Conservation (phyloP, 257 asterid genomes). For the Solanum chmielewskii region DNA sequence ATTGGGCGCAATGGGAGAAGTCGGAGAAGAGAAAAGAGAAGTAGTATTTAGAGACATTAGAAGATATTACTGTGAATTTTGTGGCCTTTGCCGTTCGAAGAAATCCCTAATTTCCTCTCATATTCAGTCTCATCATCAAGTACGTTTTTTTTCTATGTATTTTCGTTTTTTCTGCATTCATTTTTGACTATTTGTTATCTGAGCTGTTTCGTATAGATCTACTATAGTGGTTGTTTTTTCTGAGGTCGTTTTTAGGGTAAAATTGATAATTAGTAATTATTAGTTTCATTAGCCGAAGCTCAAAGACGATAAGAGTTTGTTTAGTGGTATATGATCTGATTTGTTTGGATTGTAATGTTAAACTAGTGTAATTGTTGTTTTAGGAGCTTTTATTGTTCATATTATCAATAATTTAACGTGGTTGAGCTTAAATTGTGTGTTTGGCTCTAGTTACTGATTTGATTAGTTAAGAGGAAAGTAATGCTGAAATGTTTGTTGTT, state of each 20-base stretch:
- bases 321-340: background rate
- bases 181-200: background rate
- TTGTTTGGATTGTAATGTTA: background rate
- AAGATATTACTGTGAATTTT: slow-evolving; percentile 63
- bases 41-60: slow-evolving; percentile 62
- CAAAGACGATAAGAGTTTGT: background rate
- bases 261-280: background rate
- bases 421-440: background rate
- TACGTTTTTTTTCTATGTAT: background rate
- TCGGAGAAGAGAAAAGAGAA: slow-evolving; percentile 5
- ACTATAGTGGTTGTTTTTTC: background rate
- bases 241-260: background rate
- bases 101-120: slow-evolving; percentile 64
- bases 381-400: background rate
- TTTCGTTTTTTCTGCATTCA: background rate
- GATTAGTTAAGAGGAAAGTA: background rate
- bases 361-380: background rate
- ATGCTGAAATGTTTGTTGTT: background rate
- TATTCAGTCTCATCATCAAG: slow-evolving; percentile 50
- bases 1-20: background rate
- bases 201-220: background rate
- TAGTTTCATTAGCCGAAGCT: background rate
- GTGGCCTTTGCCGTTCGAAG: slow-evolving; percentile 88
- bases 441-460: background rate
- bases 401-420: background rate